Conservation (phyloP, 192 early-diverging fungal genomes). For the Spinellus fusiger region DNA sequence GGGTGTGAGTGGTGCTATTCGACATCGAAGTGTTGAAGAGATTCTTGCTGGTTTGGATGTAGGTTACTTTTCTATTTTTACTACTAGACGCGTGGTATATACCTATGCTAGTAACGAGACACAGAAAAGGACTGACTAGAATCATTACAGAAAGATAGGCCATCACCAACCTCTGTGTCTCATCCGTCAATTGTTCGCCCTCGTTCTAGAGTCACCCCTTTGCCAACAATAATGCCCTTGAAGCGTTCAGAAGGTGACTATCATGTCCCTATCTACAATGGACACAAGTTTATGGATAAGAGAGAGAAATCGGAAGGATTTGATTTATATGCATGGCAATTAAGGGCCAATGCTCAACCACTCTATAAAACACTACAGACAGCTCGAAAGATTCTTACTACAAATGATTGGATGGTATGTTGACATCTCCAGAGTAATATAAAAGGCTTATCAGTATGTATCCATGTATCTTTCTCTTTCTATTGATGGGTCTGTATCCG, state of each 20-base stretch:
- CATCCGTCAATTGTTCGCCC: background rate
- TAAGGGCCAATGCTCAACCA: constrained; percentile 37
- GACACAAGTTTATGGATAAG: constrained; percentile 16
- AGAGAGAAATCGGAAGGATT: constrained; percentile 18
- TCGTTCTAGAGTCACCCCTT: constrained; percentile 3
- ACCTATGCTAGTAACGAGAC: background rate
- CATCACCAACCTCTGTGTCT: background rate
- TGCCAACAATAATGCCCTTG: background rate
- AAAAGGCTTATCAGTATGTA: background rate
- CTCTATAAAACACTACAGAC: constrained; percentile 53
- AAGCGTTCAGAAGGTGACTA: background rate
- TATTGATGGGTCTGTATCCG: too few relatives aligned
- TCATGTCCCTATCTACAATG: constrained; percentile 28
- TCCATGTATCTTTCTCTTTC: background rate
- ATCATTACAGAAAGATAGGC: background rate
- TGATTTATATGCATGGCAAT: constrained; percentile 31
- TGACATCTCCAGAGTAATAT: background rate
- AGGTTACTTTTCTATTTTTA: background rate
- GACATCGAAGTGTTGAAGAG: constrained; percentile 50
- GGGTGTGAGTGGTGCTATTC: constrained; percentile 52
- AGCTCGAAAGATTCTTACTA: constrained; percentile 61
- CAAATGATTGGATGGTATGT: constrained; percentile 71
- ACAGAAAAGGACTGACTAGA: background rate
- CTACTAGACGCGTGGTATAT: background rate
- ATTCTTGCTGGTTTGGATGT: constrained; percentile 38